Evolutionary conservation across 768 basidiomycete genomes (phyloP), one percentile per base, ranked within the genome.

Genomic region (Naganishia kalamii): DNA sequence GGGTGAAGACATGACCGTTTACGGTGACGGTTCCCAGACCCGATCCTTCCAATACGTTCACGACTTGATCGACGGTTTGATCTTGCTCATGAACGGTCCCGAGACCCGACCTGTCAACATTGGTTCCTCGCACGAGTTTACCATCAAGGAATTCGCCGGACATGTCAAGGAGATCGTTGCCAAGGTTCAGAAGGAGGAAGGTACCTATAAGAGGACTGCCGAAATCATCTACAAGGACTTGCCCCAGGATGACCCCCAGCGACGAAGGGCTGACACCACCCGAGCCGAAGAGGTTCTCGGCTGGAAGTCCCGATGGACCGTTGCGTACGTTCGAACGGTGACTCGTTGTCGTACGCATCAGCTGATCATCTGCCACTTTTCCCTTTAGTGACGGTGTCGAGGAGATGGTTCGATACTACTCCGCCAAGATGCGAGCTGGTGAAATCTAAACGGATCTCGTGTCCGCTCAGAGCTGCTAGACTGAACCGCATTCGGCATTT

Each of bases 11-110:
- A 88, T 99, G 84, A 97, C 93, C 50, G 91, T 97, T 48, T 94
- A 93, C 75, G 91, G 92, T 59, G 92, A 97, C 75, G 92, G 92
- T 70, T 85, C 80, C 47, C 92, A 94, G 81, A 93, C 92, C 23
- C 88, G 92, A 66, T 94, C 92, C 13, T 92, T 94, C 85, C 92
- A 79, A 69, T 99, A 94, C 80, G 87, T 99, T 66, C 96, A 99
- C 81, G 96, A 99, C 78, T 85, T 99, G 69, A 83, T 94, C 74
- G 92, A 97, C 75, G 96, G 94, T 71, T 69, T 78, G 37, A 78
- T 76, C 68, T 70, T 76, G 59, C 66, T 75, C 70, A 99, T 99
- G 96, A 96, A 93, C 82, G 92, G 92, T 19, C 80, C 85, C 74
- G 92, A 96, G 80, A 84, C 88, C 61, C 88, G 90, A 35, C 96